Base-by-base conservation (phyloP, 2,329 filamentous ascomycete species). In the Seiridium unicorne region DNA sequence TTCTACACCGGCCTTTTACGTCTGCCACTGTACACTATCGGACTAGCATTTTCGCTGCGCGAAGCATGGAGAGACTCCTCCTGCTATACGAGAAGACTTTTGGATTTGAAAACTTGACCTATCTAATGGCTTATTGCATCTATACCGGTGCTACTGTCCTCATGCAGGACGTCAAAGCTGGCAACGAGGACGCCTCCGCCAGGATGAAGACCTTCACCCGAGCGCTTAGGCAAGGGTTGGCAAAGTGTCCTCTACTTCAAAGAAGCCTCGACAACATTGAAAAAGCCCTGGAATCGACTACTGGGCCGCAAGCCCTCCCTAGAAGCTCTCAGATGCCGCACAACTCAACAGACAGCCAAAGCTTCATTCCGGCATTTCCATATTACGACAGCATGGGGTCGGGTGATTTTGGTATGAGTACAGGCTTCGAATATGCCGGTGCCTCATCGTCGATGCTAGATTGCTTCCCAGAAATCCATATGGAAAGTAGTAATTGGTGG, bases 111-210 rank as follows among this genome's bases (percentile, higher is more conserved):
- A 65, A 67, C 7, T 63, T 73, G 10, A 70, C 69, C 3, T 74
- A 73, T 49, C 56, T 73, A 5, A 72, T 72, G 66, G 71, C 66
- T 3, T 74, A 74, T 58, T 72, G 70, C 60, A 67, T 70, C 42
- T 73, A 73, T 57, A 72, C 70, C 3, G 68, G 65, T 7, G 71
- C 70, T 13, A 69, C 70, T 1, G 69, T 68, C 0, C 64, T 67
- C n/a, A 61, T 71, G 9, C 65, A 70, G 40, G 70, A 73, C 55
- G 67, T 65, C 32, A 70, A 71, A 48, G 61, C 61, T 7, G 66
- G 62, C 31, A 63, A 68, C 44, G 44, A 60, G 8, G 62, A 61
- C 2, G 66, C 69, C 4, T 62, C 63, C 51, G 32, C 55, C 26
- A 65, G 59, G 42, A 64, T 72, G 47, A 63, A 68, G 46, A 73